phyloP scores from a whole-genome alignment of 805 yeast species.

The Candida adriatica region DNA sequence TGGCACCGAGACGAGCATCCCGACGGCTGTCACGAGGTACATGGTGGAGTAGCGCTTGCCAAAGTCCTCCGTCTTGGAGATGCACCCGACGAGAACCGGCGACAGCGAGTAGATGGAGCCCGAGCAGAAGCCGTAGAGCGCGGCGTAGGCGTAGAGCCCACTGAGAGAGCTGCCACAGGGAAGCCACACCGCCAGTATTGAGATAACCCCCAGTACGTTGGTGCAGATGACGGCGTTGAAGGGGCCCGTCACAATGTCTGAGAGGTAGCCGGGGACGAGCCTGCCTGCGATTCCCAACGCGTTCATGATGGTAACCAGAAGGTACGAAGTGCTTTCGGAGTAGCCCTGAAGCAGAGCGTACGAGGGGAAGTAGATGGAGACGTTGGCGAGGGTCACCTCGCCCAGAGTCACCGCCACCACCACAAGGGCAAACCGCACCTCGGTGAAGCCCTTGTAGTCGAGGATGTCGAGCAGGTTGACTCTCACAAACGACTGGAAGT shows the following conservation, averaged over 20 bases:
- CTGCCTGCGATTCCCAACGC: conserved; percentile 41
- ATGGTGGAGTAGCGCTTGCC: conserved; percentile 52
- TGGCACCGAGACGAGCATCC: conserved; percentile 42
- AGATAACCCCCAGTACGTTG: conserved; percentile 17
- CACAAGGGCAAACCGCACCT: conserved; percentile 27
- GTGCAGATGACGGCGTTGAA: conserved; percentile 44
- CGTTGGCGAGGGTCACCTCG: conserved; percentile 27
- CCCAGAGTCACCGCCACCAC: conserved; percentile 36
- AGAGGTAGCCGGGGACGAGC: conserved; percentile 36
- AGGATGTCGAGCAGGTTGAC: conserved; percentile 26
- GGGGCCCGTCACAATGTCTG: conserved; percentile 41
- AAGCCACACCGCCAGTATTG: conserved; percentile 31
- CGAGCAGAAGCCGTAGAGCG: conserved; percentile 47
- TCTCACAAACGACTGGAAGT: conserved; percentile 10
- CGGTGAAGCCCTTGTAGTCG: conserved; percentile 30
- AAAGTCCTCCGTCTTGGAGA: conserved; percentile 46
- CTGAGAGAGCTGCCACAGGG: conserved; percentile 32
- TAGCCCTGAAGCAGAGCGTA: conserved; percentile 45
- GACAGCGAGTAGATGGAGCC: conserved; percentile 51
- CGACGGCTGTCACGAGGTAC: conserved; percentile 50
- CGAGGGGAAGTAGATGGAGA: conserved; percentile 45
- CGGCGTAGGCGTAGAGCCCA: conserved; percentile 38
- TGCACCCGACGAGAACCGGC: conserved; percentile 54
- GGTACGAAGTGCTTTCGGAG: conserved; percentile 34
- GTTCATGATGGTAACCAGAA: conserved; percentile 40